A percentile compares a stretch with the other conserved stretches of the same genome.
Evolutionary conservation across 176 grass and related monocot species (phyloP).

Genomic region (Metroxylon sagu): DNA sequence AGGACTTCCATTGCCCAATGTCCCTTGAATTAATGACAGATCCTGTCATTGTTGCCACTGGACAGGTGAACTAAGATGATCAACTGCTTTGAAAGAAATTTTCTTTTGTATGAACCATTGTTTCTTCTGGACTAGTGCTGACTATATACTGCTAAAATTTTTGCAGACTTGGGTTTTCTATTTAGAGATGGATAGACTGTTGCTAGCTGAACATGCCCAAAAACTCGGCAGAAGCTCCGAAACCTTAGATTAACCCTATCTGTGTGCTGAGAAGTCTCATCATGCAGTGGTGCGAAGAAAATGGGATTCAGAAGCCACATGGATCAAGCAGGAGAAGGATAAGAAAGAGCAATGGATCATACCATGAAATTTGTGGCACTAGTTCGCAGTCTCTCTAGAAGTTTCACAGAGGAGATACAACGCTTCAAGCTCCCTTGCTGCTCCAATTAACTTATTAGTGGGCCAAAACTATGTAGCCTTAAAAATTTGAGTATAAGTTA

Average conservation of each 20-base stretch:
- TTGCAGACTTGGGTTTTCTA: slow-evolving; percentile 76
- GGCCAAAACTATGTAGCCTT: no score
- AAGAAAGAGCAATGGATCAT: slow-evolving; percentile 58
- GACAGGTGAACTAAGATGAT: slow-evolving; percentile 46
- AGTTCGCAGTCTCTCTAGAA: slow-evolving; percentile 58
- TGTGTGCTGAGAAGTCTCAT: slow-evolving; percentile 87
- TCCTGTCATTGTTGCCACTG: slow-evolving; percentile 93
- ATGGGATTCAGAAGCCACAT: slow-evolving; percentile 56
- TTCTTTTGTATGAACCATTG: slow-evolving; percentile 6
- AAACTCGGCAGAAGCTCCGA: slow-evolving; percentile 94
- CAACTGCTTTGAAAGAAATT: not conserved
- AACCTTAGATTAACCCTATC: slow-evolving; percentile 77
- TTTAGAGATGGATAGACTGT: slow-evolving; percentile 97
- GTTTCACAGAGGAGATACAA: slow-evolving; percentile 35
- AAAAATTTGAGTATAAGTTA: no score
- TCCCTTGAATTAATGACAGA: slow-evolving; percentile 91
- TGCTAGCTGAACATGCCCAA: slow-evolving; percentile 72
- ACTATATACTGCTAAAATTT: slow-evolving; percentile 20
- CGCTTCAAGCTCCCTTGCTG: no score
- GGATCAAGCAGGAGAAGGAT: slow-evolving; percentile 26
- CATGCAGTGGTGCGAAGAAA: slow-evolving; percentile 87
- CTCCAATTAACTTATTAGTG: no score
- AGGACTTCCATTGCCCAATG: slow-evolving; percentile 89
- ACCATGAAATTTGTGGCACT: slow-evolving; percentile 48
- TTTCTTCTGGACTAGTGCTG: not conserved